Evolutionary conservation across 2,329 filamentous ascomycete species (phyloP), one percentile per base, ranked within the genome.

Genomic region (Aspergillus candidus): DNA sequence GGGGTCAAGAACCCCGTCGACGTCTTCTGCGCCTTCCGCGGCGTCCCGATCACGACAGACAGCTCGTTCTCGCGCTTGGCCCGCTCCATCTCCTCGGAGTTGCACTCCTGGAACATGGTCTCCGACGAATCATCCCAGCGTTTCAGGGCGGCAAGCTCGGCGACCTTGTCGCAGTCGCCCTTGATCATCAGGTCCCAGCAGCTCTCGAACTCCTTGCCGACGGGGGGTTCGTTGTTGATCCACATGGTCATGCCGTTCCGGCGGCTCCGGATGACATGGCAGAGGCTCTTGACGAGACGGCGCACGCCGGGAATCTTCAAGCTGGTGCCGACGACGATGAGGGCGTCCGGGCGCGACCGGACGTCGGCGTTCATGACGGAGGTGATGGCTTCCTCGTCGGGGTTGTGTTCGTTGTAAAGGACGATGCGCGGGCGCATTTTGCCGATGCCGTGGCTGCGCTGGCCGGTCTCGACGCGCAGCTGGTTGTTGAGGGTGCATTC

Each of bases 401-500:
- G 93, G 61, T 97, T 96, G 63, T 88, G 85, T 66, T 98, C 93
- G 63, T 97, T 96, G 72, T 98, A 98, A 8, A 98, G 77, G 4
- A 97, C 91, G 72, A 98, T 96, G 45, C 93, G 81, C 15, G 93
- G 93, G 15, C 93, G 82, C 50, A 98, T 72, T 49, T 87, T 82
- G 34, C 93, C 93, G 56, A 98, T 86, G 1, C 93, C 93, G 60
- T 96, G 93, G 60, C 90, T 94, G 47, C 93, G 82, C 68, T 95
- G 91, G 38, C 90, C 89, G 11, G 83, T 86, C 4, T 77, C 75
- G 12, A 84, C 86, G 57, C 93, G 86, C 38, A 90, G 79, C 46
- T 80, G 69, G 61, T 98, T 91, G 46, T 81, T 79, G 49, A 79
- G 79, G 41, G 82, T 77, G 65, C 93, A 98, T 38, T 78, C 76